A percentile compares a stretch with the other conserved stretches of the same genome.
phyloP scores from a whole-genome alignment of 192 early-diverging fungal species.

The Lobosporangium transversale region DNA sequence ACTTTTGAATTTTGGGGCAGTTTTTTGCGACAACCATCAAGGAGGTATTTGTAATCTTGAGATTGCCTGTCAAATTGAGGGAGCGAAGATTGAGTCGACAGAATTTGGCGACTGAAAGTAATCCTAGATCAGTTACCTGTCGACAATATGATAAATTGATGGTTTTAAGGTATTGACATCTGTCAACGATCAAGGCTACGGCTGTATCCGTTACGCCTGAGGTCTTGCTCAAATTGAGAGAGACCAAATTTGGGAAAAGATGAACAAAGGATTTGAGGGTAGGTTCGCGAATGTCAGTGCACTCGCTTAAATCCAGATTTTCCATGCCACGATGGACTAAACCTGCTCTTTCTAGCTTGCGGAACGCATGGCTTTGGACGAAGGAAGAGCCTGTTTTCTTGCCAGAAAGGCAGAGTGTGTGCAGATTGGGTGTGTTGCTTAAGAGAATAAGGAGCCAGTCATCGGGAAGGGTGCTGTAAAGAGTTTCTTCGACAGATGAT shows the following conservation, averaged over 20 bases:
- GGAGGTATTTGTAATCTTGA: constrained; percentile 57
- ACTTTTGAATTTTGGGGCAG: constrained; percentile 55
- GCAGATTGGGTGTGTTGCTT: constrained; percentile 28
- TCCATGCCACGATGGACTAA: constrained; percentile 19
- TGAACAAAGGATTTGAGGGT: constrained; percentile 18
- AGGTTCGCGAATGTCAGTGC: constrained; percentile 40
- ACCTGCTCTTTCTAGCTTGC: constrained; percentile 14
- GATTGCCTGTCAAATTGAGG: constrained; percentile 55
- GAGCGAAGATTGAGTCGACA: constrained; percentile 42
- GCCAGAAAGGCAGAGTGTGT: constrained; percentile 39
- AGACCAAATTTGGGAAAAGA: constrained; percentile 38
- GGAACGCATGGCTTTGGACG: constrained; percentile 37
- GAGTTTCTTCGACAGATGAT: constrained; percentile 35
- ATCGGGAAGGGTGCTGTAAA: constrained; percentile 40
- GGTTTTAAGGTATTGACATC: constrained; percentile 37
- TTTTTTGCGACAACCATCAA: constrained; percentile 52
- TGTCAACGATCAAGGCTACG: constrained; percentile 38
- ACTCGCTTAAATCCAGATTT: constrained; percentile 38
- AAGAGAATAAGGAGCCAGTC: constrained; percentile 45
- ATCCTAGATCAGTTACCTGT: constrained; percentile 30
- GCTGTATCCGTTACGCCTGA: constrained; percentile 42
- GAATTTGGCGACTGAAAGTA: constrained; percentile 45
- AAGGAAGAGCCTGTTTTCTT: constrained; percentile 39
- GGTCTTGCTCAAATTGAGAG: constrained; percentile 33
- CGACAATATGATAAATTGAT: constrained; percentile 42